phyloP scores from a whole-genome alignment of 495 filamentous ascomycete genomes.

The Pseudevernia furfuracea region DNA sequence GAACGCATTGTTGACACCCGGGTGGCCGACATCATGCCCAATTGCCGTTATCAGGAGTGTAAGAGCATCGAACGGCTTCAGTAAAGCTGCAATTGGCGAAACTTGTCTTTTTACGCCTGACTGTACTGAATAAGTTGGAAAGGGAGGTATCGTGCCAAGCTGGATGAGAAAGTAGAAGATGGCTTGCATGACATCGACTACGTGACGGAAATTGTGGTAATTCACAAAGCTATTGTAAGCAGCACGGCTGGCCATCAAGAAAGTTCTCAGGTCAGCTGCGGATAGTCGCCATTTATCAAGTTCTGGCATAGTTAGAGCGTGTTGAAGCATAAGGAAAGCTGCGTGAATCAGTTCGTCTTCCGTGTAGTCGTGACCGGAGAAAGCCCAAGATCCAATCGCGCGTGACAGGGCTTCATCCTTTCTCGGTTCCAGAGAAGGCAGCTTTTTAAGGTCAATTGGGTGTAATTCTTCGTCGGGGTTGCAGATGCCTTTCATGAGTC shows the following conservation, averaged over 20 bases:
- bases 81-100: slow-evolving; percentile 61
- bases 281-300: slow-evolving; percentile 70
- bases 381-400: slow-evolving; percentile 75
- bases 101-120: slow-evolving; percentile 27
- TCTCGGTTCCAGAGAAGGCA: slow-evolving; percentile 33
- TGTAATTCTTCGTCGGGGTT: slow-evolving; percentile 56
- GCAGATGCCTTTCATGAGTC: slow-evolving; percentile 86
- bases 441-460: slow-evolving; percentile 38
- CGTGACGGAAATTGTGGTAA: slow-evolving; percentile 99
- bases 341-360: slow-evolving; percentile 82
- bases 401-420: slow-evolving; percentile 56
- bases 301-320: slow-evolving; percentile 76
- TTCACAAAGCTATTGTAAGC: slow-evolving; percentile 93
- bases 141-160: slow-evolving; percentile 69
- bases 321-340: slow-evolving; percentile 76
- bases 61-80: slow-evolving; percentile 78
- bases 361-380: slow-evolving; percentile 78
- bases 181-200: slow-evolving; percentile 91
- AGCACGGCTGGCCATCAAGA: slow-evolving; percentile 72
- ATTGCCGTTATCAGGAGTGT: slow-evolving; percentile 89
- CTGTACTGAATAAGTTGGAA: slow-evolving; percentile 34
- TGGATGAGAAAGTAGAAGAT: slow-evolving; percentile 84
- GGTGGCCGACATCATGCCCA: slow-evolving; percentile 95
- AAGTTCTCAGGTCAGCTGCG: slow-evolving; percentile 60
- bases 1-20: slow-evolving; percentile 97